These are phyloP conservation scores for Asclepias syriaca DNA, from an alignment of 257 asterid genomes.

Conservation along the genomic window DNA sequence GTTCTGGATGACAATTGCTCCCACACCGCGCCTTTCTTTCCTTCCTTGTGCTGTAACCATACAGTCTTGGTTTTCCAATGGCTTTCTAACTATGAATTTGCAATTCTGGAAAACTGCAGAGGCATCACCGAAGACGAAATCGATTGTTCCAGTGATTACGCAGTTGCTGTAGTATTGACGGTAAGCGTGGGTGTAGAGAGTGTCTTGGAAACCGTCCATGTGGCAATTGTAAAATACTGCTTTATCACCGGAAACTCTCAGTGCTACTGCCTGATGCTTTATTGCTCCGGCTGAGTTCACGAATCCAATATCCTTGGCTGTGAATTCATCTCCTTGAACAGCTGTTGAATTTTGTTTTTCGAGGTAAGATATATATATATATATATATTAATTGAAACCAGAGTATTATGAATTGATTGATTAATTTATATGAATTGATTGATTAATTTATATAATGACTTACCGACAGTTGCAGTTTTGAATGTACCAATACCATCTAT, in stretches of 20 bases:
- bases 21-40: constrained; percentile 41
- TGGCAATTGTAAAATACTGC: constrained; percentile 54
- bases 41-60: constrained; percentile 95
- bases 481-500: constrained; percentile 26
- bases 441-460: neutral
- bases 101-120: constrained; percentile 58
- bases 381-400: no score
- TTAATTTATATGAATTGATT: no score
- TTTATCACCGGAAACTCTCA: constrained; percentile 64
- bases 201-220: constrained; percentile 68
- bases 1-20: constrained; percentile 51
- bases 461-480: constrained; percentile 37
- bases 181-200: constrained; percentile 66
- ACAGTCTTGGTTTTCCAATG: constrained; percentile 58
- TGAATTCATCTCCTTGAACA: constrained; percentile 51
- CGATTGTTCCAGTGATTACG: constrained; percentile 69
- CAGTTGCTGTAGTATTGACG: constrained; percentile 72
- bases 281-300: constrained; percentile 75
- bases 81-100: constrained; percentile 54
- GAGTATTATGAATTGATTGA: no score
- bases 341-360: constrained; percentile 26
- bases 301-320: constrained; percentile 61
- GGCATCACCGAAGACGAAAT: constrained; percentile 78
- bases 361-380: no score
- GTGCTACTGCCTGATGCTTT: constrained; percentile 69